Conservation (phyloP, 441 rosid species). For the Mallotus japonicus region DNA sequence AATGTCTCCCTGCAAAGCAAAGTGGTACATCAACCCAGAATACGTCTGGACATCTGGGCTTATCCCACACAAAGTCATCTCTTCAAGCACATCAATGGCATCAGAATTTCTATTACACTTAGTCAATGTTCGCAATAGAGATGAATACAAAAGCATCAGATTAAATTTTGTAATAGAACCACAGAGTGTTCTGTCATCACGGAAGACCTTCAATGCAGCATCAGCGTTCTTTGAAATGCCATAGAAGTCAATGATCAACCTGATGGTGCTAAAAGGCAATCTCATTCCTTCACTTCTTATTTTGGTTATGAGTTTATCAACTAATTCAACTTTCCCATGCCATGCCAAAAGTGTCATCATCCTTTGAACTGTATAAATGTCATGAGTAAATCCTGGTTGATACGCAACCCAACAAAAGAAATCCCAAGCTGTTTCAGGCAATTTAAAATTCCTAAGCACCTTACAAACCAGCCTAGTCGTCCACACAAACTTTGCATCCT, state of each 20-base stretch:
- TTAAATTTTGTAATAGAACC: conserved; percentile 51
- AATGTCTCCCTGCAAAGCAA: conserved; percentile 71
- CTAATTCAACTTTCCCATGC: conserved; percentile 62
- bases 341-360: conserved; percentile 76
- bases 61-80: conserved; percentile 58
- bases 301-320: conserved; percentile 63
- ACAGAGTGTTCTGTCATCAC: conserved; percentile 56
- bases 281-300: conserved; percentile 60
- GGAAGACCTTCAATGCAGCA: conserved; percentile 77
- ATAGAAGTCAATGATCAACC: conserved; percentile 69
- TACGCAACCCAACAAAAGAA: conserved; percentile 91
- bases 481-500: conserved; percentile 80
- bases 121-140: conserved; percentile 71
- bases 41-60: conserved; percentile 82
- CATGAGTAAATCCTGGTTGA: conserved; percentile 83
- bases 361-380: conserved; percentile 69
- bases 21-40: conserved; percentile 80
- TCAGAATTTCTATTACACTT: conserved; percentile 67
- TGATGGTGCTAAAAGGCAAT: conserved; percentile 77
- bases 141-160: conserved; percentile 74
- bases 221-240: conserved; percentile 85
- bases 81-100: conserved; percentile 64
- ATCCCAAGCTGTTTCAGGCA: conserved; percentile 72
- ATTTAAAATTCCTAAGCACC: conserved; percentile 67
- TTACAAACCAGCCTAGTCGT: conserved; percentile 80